Conservation (phyloP, 2,329 filamentous ascomycete species). For the Aspergillus candidus region DNA sequence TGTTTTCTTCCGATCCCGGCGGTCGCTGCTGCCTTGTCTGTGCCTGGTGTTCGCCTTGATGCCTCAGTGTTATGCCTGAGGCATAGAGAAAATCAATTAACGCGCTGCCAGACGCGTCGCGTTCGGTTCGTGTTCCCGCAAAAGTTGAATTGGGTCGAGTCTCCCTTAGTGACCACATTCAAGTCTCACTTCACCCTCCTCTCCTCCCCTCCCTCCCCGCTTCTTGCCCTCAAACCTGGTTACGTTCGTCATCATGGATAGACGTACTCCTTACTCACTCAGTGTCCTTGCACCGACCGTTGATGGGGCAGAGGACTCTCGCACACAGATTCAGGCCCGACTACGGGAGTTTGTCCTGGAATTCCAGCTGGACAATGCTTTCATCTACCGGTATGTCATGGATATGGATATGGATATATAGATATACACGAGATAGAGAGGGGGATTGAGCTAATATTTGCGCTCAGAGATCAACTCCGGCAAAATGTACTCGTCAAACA, state of each 20-base stretch:
- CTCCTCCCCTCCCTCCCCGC: constrained; percentile 11
- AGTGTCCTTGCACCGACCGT: constrained; percentile 68
- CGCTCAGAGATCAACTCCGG: constrained; percentile 76
- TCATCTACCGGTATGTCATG: constrained; percentile 71
- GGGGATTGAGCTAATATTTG: constrained; percentile 1
- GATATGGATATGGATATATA: constrained; percentile 10
- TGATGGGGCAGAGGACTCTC: constrained; percentile 61
- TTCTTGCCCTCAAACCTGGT: constrained; percentile 3
- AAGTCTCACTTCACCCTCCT: constrained; percentile 10
- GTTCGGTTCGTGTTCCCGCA: constrained; percentile 23
- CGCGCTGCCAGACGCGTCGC: constrained; percentile 34
- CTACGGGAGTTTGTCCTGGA: constrained; percentile 88
- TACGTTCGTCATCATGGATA: constrained; percentile 60
- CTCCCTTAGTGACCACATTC: constrained; percentile 11
- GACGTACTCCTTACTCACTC: constrained; percentile 77
- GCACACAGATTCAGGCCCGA: constrained; percentile 67
- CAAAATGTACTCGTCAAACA: constrained; percentile 93
- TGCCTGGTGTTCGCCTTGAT: constrained; percentile 1
- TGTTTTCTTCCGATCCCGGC: constrained; percentile 7
- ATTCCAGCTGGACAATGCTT: constrained; percentile 88
- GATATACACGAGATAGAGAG: not conserved
- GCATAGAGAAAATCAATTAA: constrained; percentile 32
- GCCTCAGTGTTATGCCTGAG: constrained; percentile 4
- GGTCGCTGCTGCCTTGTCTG: not conserved
- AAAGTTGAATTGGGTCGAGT: constrained; percentile 20